phyloP scores from a whole-genome alignment of 2,329 filamentous ascomycete genomes.

The Diaporthe velutina region DNA sequence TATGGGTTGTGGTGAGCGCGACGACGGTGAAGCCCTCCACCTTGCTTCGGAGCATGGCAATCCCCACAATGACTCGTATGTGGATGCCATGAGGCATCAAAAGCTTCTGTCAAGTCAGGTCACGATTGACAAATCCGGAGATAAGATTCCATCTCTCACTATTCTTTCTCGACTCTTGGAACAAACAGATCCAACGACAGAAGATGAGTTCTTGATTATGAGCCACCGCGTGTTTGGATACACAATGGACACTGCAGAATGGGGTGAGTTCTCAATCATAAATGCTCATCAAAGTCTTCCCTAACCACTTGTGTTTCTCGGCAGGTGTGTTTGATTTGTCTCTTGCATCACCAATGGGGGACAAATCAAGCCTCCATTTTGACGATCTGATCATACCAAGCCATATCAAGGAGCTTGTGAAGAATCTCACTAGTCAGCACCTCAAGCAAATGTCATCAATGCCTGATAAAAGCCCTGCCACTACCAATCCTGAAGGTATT shows the following conservation, averaged over 20 bases:
- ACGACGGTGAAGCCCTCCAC: background rate
- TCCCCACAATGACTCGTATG: background rate
- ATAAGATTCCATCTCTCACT: background rate
- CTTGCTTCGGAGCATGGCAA: background rate
- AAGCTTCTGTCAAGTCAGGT: background rate
- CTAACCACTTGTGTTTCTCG: background rate
- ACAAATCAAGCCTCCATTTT: background rate
- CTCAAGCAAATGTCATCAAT: background rate
- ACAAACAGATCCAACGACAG: background rate
- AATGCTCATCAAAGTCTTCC: no score
- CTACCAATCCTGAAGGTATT: background rate
- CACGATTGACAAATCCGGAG: background rate
- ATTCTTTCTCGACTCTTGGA: background rate
- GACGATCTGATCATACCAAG: background rate
- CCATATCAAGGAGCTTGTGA: conserved; percentile 7
- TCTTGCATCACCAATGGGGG: background rate
- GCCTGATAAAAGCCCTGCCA: no score
- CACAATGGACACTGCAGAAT: background rate
- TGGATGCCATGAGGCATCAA: background rate
- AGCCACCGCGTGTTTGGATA: background rate
- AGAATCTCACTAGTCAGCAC: background rate
- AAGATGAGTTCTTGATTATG: background rate
- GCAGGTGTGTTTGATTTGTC: background rate
- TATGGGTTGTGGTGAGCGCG: background rate
- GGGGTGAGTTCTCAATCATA: no score